These are phyloP conservation scores for Fulvia fulva DNA, from an alignment of 2,329 filamentous ascomycete genomes.

Conservation along the genomic window DNA sequence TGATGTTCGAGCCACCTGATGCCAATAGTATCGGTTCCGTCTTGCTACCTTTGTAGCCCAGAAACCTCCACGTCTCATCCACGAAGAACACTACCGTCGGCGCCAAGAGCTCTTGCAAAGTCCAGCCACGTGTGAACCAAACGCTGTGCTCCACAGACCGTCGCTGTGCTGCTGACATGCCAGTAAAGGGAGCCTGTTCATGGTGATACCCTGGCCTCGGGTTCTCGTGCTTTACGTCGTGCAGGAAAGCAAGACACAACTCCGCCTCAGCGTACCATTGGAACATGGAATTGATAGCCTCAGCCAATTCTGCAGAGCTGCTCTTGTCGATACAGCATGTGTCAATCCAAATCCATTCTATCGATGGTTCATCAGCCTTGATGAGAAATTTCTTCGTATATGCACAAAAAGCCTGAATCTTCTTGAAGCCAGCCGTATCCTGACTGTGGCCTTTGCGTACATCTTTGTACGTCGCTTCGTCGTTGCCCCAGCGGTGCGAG, in stretches of 20 bases:
- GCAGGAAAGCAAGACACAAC: constrained; percentile 14
- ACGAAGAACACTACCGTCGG: constrained; percentile 13
- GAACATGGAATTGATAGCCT: neutral
- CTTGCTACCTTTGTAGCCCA: neutral
- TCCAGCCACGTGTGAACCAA: constrained; percentile 18
- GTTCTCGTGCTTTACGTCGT: neutral
- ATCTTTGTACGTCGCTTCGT: constrained; percentile 2
- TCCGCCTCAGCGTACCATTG: constrained; percentile 12
- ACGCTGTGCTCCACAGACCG: neutral
- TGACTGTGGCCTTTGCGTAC: neutral
- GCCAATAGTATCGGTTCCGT: neutral
- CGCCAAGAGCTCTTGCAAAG: constrained; percentile 11
- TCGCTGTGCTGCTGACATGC: neutral
- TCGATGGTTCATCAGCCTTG: neutral
- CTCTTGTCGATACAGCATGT: constrained; percentile 17
- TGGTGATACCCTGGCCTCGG: neutral
- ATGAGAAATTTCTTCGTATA: no score
- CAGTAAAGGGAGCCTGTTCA: no score
- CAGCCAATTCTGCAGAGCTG: constrained; percentile 7
- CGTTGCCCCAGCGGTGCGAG: constrained; percentile 4
- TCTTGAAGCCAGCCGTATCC: constrained; percentile 1
- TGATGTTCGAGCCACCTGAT: neutral
- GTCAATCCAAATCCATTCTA: constrained; percentile 15
- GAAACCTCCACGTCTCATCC: constrained; percentile 3
- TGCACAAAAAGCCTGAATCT: neutral